Conservation (phyloP, 371 early-diverging fungal genomes). For the Rhizopus arrhizus region DNA sequence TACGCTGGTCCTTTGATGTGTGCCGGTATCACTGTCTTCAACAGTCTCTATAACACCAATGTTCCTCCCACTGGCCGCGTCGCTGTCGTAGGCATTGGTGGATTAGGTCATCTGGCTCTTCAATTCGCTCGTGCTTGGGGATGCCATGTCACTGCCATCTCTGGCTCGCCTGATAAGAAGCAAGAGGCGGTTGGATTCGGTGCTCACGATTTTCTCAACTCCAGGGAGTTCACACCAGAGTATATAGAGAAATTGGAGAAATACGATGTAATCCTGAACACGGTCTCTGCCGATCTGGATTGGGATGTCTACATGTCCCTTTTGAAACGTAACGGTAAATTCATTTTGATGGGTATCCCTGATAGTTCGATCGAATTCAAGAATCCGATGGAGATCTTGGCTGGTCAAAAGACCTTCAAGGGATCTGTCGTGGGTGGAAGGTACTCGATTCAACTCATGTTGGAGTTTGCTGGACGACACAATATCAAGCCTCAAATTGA, state of each 20-base stretch:
- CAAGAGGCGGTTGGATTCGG: conserved; percentile 70
- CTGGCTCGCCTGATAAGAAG: conserved; percentile 51
- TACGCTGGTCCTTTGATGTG: conserved; percentile 66
- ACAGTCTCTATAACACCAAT: conserved; percentile 51
- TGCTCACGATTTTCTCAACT: conserved; percentile 58
- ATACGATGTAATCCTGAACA: conserved; percentile 56
- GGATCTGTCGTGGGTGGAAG: conserved; percentile 54
- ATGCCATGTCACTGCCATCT: conserved; percentile 49
- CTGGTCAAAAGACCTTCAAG: conserved; percentile 34
- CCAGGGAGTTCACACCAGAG: conserved; percentile 40
- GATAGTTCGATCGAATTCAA: conserved; percentile 31
- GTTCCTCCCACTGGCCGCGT: conserved; percentile 54
- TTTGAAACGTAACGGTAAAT: conserved; percentile 47
- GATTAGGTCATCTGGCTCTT: conserved; percentile 68
- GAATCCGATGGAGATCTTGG: conserved; percentile 28
- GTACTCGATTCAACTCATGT: conserved; percentile 44
- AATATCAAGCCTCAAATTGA: conserved; percentile 54
- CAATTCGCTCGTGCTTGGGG: conserved; percentile 69
- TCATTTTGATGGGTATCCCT: conserved; percentile 59
- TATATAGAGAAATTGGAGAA: conserved; percentile 31
- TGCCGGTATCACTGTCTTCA: conserved; percentile 68
- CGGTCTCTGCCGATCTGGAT: conserved; percentile 43
- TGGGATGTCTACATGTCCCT: conserved; percentile 49
- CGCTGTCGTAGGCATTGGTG: conserved; percentile 72
- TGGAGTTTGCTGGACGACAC: conserved; percentile 57